Evolutionary conservation across 2,329 filamentous ascomycete species (phyloP), one percentile per base, ranked within the genome.

Genomic region (Alternaria brassicicola): DNA sequence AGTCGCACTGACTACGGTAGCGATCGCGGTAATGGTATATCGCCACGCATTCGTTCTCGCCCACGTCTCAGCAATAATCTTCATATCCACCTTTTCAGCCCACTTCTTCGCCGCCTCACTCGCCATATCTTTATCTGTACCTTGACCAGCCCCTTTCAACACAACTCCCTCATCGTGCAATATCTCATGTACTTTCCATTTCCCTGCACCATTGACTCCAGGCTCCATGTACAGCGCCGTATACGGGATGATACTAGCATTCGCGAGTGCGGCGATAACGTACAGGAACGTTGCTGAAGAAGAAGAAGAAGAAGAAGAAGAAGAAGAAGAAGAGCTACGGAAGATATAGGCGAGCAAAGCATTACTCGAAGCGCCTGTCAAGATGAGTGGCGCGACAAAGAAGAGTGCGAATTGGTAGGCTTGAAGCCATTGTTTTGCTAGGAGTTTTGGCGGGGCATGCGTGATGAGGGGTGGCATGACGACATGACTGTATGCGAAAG

Each of bases 221-320:
- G 76, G 76, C 61, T 79, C 77, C 69, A 78, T 78, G 56, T 75
- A 75, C 26, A 77, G 63, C 46, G 76, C 71, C 1, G 76, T 79
- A 26, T 77, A 75, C 0, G 75, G 76, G 17, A 75, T 60, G n/a
- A 79, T 76, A 55, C 57, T 65, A 10, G 56, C 63, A 17, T 65
- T 74, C 48, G 68, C 66, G 26, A 76, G 61, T 12, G 65, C 62
- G 1, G 70, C 59, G 6, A 64, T 55, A 4, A 65, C 67, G 45
- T 78, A 78, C 9, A 71, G 42, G 1, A 38, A 47, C 5, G 49
- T 30, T 1, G 66, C 39, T 15, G 25, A 36, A 7, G 64, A 53
- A 12, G 54, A 31, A 15, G 21, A 43, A 7, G 64, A 53, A 12
- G 25, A 36, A 7, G 64, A 53, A 12, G 25, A 36, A 7, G 64